Percentiles rank a stretch among this genome's conserved stretches.
phyloP scores from a whole-genome alignment of 805 yeast species.

The Barnettozyma salicaria region DNA sequence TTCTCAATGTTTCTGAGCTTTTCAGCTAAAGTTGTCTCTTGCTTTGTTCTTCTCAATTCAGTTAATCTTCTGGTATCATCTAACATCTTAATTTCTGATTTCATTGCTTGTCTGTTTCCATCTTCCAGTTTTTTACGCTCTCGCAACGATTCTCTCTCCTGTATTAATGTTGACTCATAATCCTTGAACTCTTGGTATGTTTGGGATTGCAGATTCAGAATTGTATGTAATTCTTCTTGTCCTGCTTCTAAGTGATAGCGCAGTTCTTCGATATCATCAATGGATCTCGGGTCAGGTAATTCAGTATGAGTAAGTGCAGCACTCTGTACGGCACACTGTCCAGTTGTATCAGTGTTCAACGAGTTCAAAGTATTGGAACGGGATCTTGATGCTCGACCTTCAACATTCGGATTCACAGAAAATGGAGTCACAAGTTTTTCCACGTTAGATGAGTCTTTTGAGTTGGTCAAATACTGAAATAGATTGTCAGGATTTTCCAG shows the following conservation, averaged over 20 bases:
- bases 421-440: constrained; percentile 27
- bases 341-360: constrained; percentile 11
- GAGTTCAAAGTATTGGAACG: constrained; percentile 32
- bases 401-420: constrained; percentile 10
- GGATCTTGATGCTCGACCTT: constrained; percentile 23
- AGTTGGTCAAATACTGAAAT: constrained; percentile 30
- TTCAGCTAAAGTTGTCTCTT: constrained; percentile 26
- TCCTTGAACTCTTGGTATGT: constrained; percentile 33
- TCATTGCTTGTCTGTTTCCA: constrained; percentile 33
- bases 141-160: constrained; percentile 32
- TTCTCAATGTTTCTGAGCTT: constrained; percentile 28
- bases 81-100: constrained; percentile 36
- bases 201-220: constrained; percentile 30
- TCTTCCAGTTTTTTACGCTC: constrained; percentile 38
- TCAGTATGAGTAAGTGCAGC: constrained; percentile 13
- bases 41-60: constrained; percentile 31
- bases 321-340: constrained; percentile 10
- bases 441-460: constrained; percentile 13
- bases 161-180: constrained; percentile 30
- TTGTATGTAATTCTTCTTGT: constrained; percentile 34
- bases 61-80: constrained; percentile 37
- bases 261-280: constrained; percentile 38
- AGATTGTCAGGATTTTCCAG: constrained; percentile 36
- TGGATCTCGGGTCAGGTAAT: constrained; percentile 19
- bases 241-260: constrained; percentile 37